phyloP scores from a whole-genome alignment of 305 asterid genomes.

The Solanum hybrid region DNA sequence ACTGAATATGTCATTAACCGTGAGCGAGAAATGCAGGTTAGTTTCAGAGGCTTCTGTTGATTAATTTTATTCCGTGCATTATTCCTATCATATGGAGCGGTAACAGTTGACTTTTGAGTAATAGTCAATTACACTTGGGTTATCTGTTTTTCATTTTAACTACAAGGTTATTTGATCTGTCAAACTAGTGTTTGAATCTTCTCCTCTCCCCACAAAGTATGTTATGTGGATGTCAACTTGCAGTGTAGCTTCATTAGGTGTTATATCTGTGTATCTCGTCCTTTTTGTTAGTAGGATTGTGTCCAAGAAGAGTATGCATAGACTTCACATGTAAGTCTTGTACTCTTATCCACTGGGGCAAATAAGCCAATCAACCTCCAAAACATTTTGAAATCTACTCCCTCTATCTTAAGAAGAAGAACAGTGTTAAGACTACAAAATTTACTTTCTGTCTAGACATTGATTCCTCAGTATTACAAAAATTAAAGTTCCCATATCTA shows the following conservation, averaged over 20 bases:
- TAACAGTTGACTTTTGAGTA: not conserved
- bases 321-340: not conserved
- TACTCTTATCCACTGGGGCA: not conserved
- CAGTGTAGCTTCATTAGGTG: not conserved
- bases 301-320: not conserved
- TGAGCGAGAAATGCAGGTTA: slow-evolving; percentile 73
- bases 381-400: not conserved
- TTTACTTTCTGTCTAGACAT: not conserved
- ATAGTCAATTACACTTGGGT: not conserved
- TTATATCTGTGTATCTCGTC: not conserved
- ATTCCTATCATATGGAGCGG: not conserved
- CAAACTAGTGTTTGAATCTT: not conserved
- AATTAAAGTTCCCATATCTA: not conserved
- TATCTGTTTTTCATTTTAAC: not conserved
- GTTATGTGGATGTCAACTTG: not conserved
- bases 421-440: not conserved
- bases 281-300: not conserved
- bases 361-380: not conserved
- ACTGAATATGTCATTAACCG: slow-evolving; percentile 93
- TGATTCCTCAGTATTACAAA: not conserved
- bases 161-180: not conserved
- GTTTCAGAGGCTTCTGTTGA: slow-evolving; percentile 5
- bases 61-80: not conserved
- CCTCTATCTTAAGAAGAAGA: not conserved
- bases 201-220: not conserved